Evolutionary conservation across 2,329 filamentous ascomycete genomes (phyloP).

Genomic region (Colletotrichum gloeosporioides): DNA sequence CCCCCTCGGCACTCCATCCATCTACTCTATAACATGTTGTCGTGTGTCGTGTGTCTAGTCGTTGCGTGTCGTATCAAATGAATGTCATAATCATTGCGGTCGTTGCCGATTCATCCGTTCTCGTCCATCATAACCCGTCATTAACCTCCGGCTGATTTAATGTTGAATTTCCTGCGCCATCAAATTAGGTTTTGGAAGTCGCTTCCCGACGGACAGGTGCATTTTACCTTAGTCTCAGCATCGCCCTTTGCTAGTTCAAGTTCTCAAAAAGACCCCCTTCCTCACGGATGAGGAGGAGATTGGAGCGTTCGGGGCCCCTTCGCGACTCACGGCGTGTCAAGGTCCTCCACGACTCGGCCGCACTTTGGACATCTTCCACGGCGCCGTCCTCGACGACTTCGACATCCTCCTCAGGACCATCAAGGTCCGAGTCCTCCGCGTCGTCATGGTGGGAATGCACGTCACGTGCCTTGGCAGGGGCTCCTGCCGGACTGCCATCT

Average conservation of each 20-base stretch:
- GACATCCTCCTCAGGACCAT: background rate
- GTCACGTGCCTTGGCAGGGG: background rate
- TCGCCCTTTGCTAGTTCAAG: background rate
- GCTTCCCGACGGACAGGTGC: background rate
- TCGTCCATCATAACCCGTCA: background rate
- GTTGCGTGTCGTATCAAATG: conserved; percentile 11
- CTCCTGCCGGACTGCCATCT: conserved; percentile 5
- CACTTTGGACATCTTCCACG: background rate
- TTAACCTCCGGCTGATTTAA: background rate
- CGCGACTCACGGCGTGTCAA: background rate
- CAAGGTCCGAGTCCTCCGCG: background rate
- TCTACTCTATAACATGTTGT: background rate
- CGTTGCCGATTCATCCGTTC: background rate
- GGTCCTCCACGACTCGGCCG: background rate
- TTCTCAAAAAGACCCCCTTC: background rate
- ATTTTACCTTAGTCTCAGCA: background rate
- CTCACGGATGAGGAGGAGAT: background rate
- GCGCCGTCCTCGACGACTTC: background rate
- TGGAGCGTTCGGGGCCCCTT: background rate
- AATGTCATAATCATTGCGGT: background rate
- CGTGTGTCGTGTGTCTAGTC: background rate
- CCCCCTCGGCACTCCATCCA: background rate
- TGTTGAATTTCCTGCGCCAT: background rate
- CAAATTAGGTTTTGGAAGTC: background rate
- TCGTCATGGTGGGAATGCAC: background rate